phyloP scores from a whole-genome alignment of 768 basidiomycete species.

The Hygrocybe coccinea region DNA sequence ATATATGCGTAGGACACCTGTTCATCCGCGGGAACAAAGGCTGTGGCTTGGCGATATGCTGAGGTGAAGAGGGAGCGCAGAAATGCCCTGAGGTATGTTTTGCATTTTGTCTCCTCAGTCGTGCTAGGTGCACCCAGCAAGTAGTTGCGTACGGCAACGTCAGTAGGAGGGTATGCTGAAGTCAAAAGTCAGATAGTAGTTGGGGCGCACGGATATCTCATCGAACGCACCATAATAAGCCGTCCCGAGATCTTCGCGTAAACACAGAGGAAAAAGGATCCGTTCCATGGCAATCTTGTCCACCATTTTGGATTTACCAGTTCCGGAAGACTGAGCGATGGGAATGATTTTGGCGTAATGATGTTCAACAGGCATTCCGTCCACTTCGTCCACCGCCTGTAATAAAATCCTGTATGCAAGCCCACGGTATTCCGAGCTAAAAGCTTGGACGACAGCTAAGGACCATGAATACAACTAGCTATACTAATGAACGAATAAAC shows the following conservation, averaged over 20 bases:
- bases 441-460: conserved; percentile 5
- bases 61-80: not conserved
- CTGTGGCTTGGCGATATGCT: not conserved
- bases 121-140: conserved; percentile 3
- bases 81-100: conserved; percentile 1
- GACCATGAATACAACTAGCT: not conserved
- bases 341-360: conserved; percentile 8
- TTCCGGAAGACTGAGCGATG: conserved; percentile 5
- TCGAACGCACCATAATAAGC: not conserved
- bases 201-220: not conserved
- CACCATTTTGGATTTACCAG: conserved; percentile 5
- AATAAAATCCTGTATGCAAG: not conserved
- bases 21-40: not conserved
- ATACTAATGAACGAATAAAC: not conserved
- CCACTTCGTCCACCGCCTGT: conserved; percentile 1
- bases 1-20: not conserved
- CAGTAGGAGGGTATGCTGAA: conserved; percentile 4
- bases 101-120: not conserved
- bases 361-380: not conserved
- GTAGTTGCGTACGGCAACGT: not conserved
- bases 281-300: conserved; percentile 7
- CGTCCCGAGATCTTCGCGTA: conserved; percentile 2
- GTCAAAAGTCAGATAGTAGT: not conserved
- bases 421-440: conserved; percentile 3
- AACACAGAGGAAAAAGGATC: conserved; percentile 7